Evolutionary conservation across 768 basidiomycete genomes (phyloP), one percentile per base, ranked within the genome.

Genomic region (Lactifluus echinatus): DNA sequence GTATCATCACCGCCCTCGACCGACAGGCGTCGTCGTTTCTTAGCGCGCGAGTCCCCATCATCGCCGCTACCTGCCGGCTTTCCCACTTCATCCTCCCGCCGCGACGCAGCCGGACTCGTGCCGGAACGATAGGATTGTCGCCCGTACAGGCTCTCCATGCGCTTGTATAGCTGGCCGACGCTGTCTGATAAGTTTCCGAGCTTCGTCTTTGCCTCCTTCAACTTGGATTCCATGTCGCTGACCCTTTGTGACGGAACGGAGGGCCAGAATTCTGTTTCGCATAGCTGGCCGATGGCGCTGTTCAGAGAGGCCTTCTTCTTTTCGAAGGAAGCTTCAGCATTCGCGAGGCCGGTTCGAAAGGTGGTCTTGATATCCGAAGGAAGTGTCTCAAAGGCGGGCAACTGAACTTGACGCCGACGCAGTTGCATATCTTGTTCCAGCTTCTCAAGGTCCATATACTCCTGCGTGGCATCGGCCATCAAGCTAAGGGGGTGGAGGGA

Each of bases 191-290:
- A 66, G n/a, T 68, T 68, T 39, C 58, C 59, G 28, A 70, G 64
- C 28, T 69, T 63, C 37, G 70, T 69, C 53, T 68, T 70, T 24
- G 66, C 57, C 14, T 67, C 60, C n/a, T 33, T 28, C 47, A 60
- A 55, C 51, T 68, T 67, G 23, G 33, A 17, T 17, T 67, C 63
- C 33, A 65, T 19, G 11, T 51, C 55, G n/a, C 64, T 59, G 15
- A 67, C 47, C 17, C 66, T 65, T n/a, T 68, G 59, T 6, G 56
- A 49, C 21, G 64, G 66, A 3, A 73, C n/a, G 31, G 69, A 46
- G 5, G 75, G 76, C 76, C 76, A 77, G 56, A 74, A 76, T 17
- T 67, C 67, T 45, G 66, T 64, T 24, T 69, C 69, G 5, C 72
- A 50, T 14, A 77, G 68, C 21, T 63, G 67, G 31, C 63, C 65